A percentile compares a stretch with the other conserved stretches of the same genome.
Conservation (phyloP, 371 early-diverging fungal species). For the Syncephalis plumigaleata region DNA sequence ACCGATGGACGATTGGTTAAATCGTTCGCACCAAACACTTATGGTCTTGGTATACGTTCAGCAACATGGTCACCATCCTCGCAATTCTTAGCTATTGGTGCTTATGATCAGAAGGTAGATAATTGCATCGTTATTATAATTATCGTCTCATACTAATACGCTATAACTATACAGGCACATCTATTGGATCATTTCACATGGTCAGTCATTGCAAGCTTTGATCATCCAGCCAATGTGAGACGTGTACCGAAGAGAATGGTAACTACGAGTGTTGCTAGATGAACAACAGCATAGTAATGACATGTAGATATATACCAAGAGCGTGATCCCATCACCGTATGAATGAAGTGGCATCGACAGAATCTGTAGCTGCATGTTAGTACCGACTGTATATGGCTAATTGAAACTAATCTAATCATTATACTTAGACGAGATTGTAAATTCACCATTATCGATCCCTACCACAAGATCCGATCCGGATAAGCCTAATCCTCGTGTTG, state of each 20-base stretch:
- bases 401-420: no score
- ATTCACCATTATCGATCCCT: slow-evolving; percentile 22
- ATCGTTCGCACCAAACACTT: slow-evolving; percentile 29
- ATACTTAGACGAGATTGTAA: slow-evolving; percentile 11
- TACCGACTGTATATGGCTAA: no score
- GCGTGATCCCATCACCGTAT: slow-evolving; percentile 2
- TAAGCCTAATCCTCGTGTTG: slow-evolving; percentile 33
- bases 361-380: no score
- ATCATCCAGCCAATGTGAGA: slow-evolving; percentile 13
- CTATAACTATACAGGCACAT: background rate
- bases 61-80: slow-evolving; percentile 55
- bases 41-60: slow-evolving; percentile 48
- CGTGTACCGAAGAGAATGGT: background rate
- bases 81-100: slow-evolving; percentile 67
- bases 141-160: background rate
- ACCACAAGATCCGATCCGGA: slow-evolving; percentile 28
- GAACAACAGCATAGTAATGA: background rate
- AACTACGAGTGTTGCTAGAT: background rate
- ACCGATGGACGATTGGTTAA: slow-evolving; percentile 34
- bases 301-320: slow-evolving; percentile 2
- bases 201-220: slow-evolving; percentile 14
- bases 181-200: slow-evolving; percentile 26
- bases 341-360: no score
- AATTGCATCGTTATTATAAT: no score
- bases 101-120: slow-evolving; percentile 52